These are phyloP conservation scores for Metarhizium sp. DNA, from an alignment of 2,329 filamentous ascomycete genomes.

Conservation along the genomic window DNA sequence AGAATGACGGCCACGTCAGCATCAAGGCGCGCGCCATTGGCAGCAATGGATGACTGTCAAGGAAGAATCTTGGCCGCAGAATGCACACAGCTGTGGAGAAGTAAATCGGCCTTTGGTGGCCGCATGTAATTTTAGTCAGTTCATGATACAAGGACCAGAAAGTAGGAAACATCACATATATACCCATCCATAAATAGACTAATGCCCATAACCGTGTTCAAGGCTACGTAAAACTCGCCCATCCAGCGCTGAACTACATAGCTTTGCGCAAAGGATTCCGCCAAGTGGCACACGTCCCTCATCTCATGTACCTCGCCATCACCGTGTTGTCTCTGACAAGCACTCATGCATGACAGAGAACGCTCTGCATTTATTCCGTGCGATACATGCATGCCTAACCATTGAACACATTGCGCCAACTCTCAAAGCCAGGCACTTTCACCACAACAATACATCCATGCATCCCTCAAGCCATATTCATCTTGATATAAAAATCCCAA, in stretches of 20 bases:
- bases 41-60: not conserved
- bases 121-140: not conserved
- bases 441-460: not conserved
- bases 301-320: not conserved
- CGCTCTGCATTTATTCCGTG: not conserved
- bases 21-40: not conserved
- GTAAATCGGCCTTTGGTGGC: not conserved
- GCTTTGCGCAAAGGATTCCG: not conserved
- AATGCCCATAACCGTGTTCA: not conserved
- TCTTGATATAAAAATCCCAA: not conserved
- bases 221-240: not conserved
- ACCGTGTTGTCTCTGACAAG: not conserved
- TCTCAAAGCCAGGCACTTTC: not conserved
- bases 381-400: not conserved
- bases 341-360: not conserved
- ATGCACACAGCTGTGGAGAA: not conserved
- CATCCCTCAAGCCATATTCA: not conserved
- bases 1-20: no score
- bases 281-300: not conserved
- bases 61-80: not conserved
- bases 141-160: not conserved
- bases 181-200: not conserved
- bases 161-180: not conserved
- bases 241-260: not conserved
- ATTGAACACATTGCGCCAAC: not conserved